These are phyloP conservation scores for Colletotrichum godetiae DNA, from an alignment of 2,329 filamentous ascomycete species.

Conservation along the genomic window DNA sequence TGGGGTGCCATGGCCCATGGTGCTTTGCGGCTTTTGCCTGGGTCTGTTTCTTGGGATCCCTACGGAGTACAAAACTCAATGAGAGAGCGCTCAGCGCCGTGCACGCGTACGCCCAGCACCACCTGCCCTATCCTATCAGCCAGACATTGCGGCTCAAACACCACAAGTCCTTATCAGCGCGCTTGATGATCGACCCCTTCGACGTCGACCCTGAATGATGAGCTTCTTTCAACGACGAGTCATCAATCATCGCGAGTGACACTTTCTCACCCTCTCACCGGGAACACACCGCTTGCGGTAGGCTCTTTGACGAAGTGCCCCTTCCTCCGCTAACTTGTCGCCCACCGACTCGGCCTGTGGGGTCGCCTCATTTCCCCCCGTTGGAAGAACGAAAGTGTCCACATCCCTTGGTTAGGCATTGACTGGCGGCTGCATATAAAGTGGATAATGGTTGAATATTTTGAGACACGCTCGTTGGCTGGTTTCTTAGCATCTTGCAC, in stretches of 20 bases:
- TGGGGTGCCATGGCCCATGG: not conserved
- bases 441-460: not conserved
- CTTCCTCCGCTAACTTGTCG: not conserved
- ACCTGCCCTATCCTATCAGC: not conserved
- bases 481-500: not conserved
- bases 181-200: not conserved
- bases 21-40: not conserved
- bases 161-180: not conserved
- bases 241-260: not conserved
- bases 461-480: not conserved
- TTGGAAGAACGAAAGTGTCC: not conserved
- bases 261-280: not conserved
- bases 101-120: not conserved
- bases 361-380: not conserved
- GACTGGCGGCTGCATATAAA: constrained; percentile 18
- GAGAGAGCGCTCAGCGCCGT: not conserved
- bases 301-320: not conserved
- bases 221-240: constrained; percentile 31
- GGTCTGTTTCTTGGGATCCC: not conserved
- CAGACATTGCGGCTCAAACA: constrained; percentile 23
- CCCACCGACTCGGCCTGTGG: not conserved
- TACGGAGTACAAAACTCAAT: not conserved
- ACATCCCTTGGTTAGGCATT: not conserved
- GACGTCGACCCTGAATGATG: not conserved
- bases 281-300: not conserved